These are phyloP conservation scores for Ganoderma sinense DNA, from an alignment of 1,284 basidiomycete genomes.

Conservation along the genomic window DNA sequence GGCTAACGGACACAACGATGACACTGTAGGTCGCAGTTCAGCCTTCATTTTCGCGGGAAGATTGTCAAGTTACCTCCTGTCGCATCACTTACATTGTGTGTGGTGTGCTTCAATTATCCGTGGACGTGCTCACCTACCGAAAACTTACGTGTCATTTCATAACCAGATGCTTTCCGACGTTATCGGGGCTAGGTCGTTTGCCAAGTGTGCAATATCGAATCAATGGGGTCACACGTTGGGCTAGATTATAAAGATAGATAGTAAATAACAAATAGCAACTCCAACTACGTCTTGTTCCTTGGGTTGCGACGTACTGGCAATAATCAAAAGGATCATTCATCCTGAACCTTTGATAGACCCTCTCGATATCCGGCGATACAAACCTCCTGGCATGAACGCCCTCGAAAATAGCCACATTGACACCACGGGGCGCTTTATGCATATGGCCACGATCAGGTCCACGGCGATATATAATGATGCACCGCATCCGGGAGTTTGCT, in stretches of 20 bases:
- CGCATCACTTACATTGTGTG: not conserved
- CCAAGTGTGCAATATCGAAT: not conserved
- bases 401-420: not conserved
- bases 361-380: constrained; percentile 17
- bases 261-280: not conserved
- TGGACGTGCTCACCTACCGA: not conserved
- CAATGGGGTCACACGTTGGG: not conserved
- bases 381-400: not conserved
- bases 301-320: not conserved
- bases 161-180: constrained; percentile 5
- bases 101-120: not conserved
- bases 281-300: not conserved
- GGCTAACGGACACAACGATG: not conserved
- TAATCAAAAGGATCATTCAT: not conserved
- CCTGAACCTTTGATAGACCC: constrained; percentile 4
- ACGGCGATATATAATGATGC: constrained; percentile 3
- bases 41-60: not conserved
- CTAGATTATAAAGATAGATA: not conserved
- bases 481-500: not conserved
- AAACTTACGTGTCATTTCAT: not conserved
- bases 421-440: not conserved
- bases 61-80: not conserved
- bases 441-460: constrained; percentile 6
- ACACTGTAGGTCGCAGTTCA: not conserved
- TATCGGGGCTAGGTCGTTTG: constrained; percentile 3